Conservation (phyloP, 495 filamentous ascomycete species). For the Corynascus novoguineensis region DNA sequence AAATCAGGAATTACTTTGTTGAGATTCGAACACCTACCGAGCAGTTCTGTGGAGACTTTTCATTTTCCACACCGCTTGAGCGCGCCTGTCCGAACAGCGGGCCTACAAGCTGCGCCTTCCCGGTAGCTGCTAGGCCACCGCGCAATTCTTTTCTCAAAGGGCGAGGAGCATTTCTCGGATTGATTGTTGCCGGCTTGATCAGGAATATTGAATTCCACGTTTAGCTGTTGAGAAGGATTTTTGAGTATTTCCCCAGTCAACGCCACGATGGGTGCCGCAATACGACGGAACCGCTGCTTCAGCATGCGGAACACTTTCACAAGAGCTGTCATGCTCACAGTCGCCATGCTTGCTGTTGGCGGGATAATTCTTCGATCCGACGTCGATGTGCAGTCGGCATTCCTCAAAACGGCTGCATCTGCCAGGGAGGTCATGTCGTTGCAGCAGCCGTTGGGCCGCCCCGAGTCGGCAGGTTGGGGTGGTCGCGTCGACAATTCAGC, state of each 20-base stretch:
- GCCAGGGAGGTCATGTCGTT: slow-evolving; percentile 29
- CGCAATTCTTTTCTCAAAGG: not conserved
- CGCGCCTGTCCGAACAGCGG: too few relatives aligned
- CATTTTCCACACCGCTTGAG: not conserved
- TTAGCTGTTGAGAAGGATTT: not conserved
- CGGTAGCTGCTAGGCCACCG: too few relatives aligned
- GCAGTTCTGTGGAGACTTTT: not conserved
- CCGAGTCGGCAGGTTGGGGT: slow-evolving; percentile 4
- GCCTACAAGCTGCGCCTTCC: not conserved
- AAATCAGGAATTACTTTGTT: too few relatives aligned
- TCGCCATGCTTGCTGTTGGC: slow-evolving; percentile 33
- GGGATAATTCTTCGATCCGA: slow-evolving; percentile 35
- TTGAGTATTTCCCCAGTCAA: not conserved
- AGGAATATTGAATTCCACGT: too few relatives aligned
- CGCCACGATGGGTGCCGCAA: slow-evolving; percentile 34
- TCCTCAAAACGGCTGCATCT: slow-evolving; percentile 34
- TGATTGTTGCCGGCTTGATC: too few relatives aligned
- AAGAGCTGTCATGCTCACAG: slow-evolving; percentile 34
- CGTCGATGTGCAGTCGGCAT: slow-evolving; percentile 34
- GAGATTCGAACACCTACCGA: too few relatives aligned
- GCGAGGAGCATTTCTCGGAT: too few relatives aligned
- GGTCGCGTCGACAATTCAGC: not conserved
- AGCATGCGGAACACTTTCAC: slow-evolving; percentile 42
- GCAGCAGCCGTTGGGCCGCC: slow-evolving; percentile 28
- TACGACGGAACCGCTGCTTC: slow-evolving; percentile 38